Conservation (phyloP, 2,329 filamentous ascomycete genomes). For the Colletotrichum truncatum region DNA sequence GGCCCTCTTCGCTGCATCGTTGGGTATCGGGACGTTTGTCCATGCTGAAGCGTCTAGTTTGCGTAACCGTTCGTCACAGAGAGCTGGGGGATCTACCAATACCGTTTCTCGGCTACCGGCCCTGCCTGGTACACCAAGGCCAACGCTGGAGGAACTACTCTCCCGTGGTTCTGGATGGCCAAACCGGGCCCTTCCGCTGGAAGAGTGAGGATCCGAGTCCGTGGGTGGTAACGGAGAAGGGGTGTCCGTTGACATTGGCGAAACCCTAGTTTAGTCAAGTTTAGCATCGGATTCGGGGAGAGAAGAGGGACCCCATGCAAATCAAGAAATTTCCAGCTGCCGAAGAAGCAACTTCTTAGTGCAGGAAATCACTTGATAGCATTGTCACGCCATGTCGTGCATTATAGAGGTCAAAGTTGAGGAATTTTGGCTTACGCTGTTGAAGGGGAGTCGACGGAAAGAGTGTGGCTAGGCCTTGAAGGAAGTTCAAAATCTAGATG, state of each 20-base stretch:
- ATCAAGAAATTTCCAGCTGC: too few species aligned
- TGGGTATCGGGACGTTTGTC: neutral
- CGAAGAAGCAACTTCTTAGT: too few species aligned
- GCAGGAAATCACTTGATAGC: too few species aligned
- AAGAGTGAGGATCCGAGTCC: neutral
- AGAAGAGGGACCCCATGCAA: too few species aligned
- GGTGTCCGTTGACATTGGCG: neutral
- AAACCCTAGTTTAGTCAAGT: neutral
- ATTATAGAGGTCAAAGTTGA: too few species aligned
- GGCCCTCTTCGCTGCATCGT: neutral
- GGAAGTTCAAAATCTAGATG: neutral
- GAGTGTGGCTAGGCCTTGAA: neutral
- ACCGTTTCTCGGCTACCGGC: neutral
- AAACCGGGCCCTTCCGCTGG: neutral
- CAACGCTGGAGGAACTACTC: neutral
- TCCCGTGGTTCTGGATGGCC: neutral
- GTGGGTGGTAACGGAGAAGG: neutral
- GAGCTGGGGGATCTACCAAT: neutral
- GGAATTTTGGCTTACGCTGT: neutral
- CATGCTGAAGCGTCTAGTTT: neutral
- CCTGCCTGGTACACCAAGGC: neutral
- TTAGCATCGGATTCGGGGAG: too few species aligned
- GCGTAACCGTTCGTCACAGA: conserved; percentile 11
- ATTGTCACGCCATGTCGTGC: too few species aligned
- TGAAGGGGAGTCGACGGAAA: neutral